Conservation (phyloP, 495 filamentous ascomycete genomes). For the Aspergillus ellipticus region DNA sequence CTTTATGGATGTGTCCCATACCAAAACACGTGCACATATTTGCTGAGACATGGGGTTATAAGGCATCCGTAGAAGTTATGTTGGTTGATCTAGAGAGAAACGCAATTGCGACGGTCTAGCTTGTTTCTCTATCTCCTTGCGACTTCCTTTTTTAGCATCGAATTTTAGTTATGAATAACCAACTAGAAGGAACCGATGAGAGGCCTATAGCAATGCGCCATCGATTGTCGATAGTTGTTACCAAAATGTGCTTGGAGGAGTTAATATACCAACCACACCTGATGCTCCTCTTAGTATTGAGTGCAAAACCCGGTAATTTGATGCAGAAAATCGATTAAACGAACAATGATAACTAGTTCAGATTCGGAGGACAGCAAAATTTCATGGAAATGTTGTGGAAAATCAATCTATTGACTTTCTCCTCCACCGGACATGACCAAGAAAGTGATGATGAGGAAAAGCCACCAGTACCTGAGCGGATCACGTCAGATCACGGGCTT, state of each 20-base stretch:
- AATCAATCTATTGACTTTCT: constrained; percentile 23
- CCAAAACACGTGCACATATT: no score
- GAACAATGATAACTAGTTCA: background rate
- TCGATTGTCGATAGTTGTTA: background rate
- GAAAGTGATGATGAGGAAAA: constrained; percentile 40
- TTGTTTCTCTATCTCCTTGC: no score
- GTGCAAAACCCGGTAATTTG: background rate
- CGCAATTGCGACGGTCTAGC: no score
- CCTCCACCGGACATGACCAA: constrained; percentile 42
- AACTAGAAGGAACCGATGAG: background rate
- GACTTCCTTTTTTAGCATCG: no score
- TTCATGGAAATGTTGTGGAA: no score
- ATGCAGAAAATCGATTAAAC: background rate
- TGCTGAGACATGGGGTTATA: no score
- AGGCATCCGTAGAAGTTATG: no score
- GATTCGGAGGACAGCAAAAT: no score
- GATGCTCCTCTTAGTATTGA: background rate
- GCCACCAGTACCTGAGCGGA: constrained; percentile 44
- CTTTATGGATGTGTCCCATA: no score
- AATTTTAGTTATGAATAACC: no score
- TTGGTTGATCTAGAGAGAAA: no score
- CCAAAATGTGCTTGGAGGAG: background rate
- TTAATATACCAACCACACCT: background rate
- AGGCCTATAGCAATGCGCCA: background rate
- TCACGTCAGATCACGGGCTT: constrained; percentile 4